Conservation (phyloP, 1,284 basidiomycete genomes). For the Afroboletus lepidellus region DNA sequence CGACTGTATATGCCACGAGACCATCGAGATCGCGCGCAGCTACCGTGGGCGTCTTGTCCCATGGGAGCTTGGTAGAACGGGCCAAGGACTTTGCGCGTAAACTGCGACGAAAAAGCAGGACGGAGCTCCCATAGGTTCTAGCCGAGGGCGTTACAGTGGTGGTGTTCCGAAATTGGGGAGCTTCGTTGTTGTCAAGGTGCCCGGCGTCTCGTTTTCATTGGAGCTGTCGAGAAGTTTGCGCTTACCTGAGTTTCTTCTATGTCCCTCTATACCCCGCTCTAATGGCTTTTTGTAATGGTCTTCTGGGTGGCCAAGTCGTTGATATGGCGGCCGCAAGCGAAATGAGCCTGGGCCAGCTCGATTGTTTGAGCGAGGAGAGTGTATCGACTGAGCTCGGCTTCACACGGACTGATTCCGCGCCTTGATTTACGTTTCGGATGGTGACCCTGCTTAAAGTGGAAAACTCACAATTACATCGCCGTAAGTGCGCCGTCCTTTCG, state of each 20-base stretch:
- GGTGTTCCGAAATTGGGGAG: slow-evolving; percentile 8
- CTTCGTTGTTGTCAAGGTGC: slow-evolving; percentile 28
- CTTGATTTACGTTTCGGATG: slow-evolving; percentile 28
- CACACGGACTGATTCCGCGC: slow-evolving; percentile 5
- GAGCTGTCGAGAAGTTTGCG: slow-evolving; percentile 7
- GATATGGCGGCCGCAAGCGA: slow-evolving; percentile 16
- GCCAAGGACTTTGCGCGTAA: slow-evolving; percentile 51
- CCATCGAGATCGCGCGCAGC: slow-evolving; percentile 41
- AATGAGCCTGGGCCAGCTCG: slow-evolving; percentile 10
- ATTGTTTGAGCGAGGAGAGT: slow-evolving; percentile 2
- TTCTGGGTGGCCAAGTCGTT: slow-evolving; percentile 18
- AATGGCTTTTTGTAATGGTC: slow-evolving; percentile 11
- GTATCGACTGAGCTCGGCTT: slow-evolving; percentile 18
- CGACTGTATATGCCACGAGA: slow-evolving; percentile 41
- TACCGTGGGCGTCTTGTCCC: slow-evolving; percentile 36
- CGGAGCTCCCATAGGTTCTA: slow-evolving; percentile 15
- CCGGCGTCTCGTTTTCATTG: slow-evolving; percentile 15
- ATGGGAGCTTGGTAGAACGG: slow-evolving; percentile 43
- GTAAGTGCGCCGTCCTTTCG: slow-evolving; percentile 7
- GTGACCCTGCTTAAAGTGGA: slow-evolving; percentile 6
- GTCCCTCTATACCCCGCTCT: slow-evolving; percentile 25
- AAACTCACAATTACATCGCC: slow-evolving; percentile 21
- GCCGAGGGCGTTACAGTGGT: slow-evolving; percentile 22
- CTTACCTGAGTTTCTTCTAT: slow-evolving; percentile 27
- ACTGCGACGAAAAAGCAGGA: slow-evolving; percentile 46